Base-by-base conservation (phyloP, 108 stramenopile species). In the Cyclostephanos tholiformis region DNA sequence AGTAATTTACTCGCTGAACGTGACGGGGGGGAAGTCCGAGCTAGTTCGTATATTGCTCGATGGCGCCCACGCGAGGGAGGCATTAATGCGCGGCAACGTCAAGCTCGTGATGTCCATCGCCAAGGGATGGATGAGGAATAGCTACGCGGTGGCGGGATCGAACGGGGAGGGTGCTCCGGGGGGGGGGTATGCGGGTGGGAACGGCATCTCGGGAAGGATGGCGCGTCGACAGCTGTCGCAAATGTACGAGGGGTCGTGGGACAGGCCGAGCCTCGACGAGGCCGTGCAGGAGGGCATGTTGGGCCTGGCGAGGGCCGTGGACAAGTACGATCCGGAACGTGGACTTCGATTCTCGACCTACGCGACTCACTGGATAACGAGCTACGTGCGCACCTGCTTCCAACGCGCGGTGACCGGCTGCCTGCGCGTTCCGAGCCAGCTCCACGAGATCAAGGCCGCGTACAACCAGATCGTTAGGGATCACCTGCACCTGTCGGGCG, bases 211-310 rank as follows among this genome's bases (percentile, higher is more conserved):
- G 13, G 38, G n/a, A 7, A 32, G 32, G 14, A 23, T 48, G 10
- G 29, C 55, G 14, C 41, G 50, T 14, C 23, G 53, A 38, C 65
- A 60, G 17, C 53, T 77, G 36, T 26, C 69, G 2, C 73, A 74
- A 25, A 71, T 85, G 46, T 86, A 85, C 68, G 71, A 80, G 17
- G 86, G 87, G 17, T 66, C 74, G 3, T 82, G 82, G 80, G 78
- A 76, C 77, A 65, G 81, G 64, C 90, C 93, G 11, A 71, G 74
- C 30, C 67, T 92, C 46, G 91, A 95, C 49, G 95, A 96, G 65
- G 90, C 89, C 2, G 82, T 93, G 19, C 95, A 96, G 67, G 91
- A 94, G 79, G 95, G 91, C 0, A 86, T 91, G 43, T 17, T 93
- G 13, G 95, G 95, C 0, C 64, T 96, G 30, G 85, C 89, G 8